These are phyloP conservation scores for Chenopodium quinoa DNA, from an alignment of 148 eudicot genomes.

Conservation along the genomic window DNA sequence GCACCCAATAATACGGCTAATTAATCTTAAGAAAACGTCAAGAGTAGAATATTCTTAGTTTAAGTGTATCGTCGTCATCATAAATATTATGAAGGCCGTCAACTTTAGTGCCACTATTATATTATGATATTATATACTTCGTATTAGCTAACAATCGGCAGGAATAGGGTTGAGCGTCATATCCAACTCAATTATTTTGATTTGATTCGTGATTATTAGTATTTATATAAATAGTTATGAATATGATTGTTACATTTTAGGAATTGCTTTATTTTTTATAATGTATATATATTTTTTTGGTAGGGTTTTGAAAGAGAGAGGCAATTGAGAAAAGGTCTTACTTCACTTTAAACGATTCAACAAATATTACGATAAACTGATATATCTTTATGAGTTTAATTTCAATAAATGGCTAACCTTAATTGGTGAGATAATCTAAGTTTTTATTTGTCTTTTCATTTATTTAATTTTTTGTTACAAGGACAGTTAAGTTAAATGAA, in stretches of 20 bases:
- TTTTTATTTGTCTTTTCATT: not conserved
- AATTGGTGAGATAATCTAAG: not conserved
- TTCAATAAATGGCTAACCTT: not conserved
- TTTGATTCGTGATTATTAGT: not conserved
- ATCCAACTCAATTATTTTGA: not conserved
- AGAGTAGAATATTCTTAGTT: constrained; percentile 1
- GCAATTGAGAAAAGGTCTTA: not conserved
- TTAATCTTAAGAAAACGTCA: not conserved
- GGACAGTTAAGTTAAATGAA: too few species aligned
- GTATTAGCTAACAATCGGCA: not conserved
- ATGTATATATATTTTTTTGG: not conserved
- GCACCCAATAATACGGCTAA: not conserved
- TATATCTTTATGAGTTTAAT: not conserved
- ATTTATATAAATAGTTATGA: not conserved
- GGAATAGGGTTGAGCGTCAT: constrained; percentile 10
- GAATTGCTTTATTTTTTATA: not conserved
- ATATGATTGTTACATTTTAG: not conserved
- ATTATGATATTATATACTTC: too few species aligned
- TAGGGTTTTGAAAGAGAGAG: not conserved
- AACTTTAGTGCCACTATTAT: not conserved
- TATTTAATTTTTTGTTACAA: too few species aligned
- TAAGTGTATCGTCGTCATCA: not conserved
- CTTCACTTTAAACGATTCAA: not conserved
- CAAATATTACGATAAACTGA: not conserved
- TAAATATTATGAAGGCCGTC: not conserved